phyloP scores from a whole-genome alignment of 331 rosid genomes.

The Malus hybrid region DNA sequence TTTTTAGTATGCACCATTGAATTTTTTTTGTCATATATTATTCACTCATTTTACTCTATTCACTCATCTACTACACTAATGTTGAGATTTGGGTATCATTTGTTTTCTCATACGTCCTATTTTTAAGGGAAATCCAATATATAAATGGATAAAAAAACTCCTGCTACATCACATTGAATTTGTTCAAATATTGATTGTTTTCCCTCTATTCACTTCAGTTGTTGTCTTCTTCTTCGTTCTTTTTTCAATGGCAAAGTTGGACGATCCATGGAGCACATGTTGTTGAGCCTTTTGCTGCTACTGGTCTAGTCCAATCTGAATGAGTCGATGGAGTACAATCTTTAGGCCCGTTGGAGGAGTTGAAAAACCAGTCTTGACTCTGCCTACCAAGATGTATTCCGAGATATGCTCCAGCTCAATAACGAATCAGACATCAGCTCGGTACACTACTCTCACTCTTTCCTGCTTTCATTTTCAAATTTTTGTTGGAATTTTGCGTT shows the following conservation, averaged over 20 bases:
- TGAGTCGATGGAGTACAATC: conserved; percentile 62
- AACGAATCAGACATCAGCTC: conserved; percentile 22
- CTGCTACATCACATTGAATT: too few species aligned
- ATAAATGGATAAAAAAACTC: too few species aligned
- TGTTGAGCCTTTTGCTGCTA: conserved; percentile 53
- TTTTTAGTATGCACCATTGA: too few species aligned
- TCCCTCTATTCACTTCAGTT: too few species aligned
- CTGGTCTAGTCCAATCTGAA: conserved; percentile 49
- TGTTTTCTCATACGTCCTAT: too few species aligned
- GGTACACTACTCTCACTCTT: conserved; percentile 13
- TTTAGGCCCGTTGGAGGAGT: conserved; percentile 62
- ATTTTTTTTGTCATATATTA: too few species aligned
- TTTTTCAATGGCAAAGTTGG: not conserved
- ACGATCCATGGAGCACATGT: conserved; percentile 36
- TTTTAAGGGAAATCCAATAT: too few species aligned
- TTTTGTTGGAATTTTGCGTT: not conserved
- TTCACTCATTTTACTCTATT: too few species aligned
- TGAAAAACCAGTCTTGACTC: conserved; percentile 49
- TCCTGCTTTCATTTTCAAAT: not conserved
- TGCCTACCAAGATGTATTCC: conserved; percentile 47
- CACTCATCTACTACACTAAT: too few species aligned
- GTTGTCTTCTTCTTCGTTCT: too few species aligned
- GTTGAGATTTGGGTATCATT: too few species aligned
- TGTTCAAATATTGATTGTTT: too few species aligned
- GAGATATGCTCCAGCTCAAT: conserved; percentile 54